phyloP scores from a whole-genome alignment of 2,329 filamentous ascomycete genomes.

The Sclerotinia spermophila region DNA sequence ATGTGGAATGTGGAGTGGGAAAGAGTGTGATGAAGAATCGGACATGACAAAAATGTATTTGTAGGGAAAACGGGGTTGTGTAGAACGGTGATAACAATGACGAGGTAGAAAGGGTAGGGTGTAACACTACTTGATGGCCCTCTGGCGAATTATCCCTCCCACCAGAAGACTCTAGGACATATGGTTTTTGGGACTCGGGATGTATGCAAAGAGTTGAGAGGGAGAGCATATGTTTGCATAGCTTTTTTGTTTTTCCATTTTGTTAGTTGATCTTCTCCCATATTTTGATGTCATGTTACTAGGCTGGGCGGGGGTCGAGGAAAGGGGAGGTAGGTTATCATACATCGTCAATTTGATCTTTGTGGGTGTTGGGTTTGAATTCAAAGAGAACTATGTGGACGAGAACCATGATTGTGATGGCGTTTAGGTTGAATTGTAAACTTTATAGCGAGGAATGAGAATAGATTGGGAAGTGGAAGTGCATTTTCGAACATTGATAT shows the following conservation, averaged over 20 bases:
- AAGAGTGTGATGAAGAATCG: background rate
- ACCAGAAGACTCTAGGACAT: constrained; percentile 56
- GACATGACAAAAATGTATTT: background rate
- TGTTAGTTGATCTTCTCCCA: background rate
- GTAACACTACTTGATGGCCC: constrained; percentile 50
- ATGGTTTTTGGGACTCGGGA: constrained; percentile 54
- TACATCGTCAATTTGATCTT: constrained; percentile 54
- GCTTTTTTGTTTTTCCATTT: constrained; percentile 40
- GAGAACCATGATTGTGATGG: constrained; percentile 50
- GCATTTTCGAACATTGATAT: background rate
- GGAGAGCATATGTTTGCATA: constrained; percentile 53
- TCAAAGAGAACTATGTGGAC: constrained; percentile 67
- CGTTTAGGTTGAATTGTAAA: background rate
- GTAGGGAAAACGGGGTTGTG: too few relatives aligned
- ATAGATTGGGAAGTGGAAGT: background rate
- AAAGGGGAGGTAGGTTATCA: constrained; percentile 22
- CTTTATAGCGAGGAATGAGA: background rate
- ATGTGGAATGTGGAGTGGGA: too few relatives aligned
- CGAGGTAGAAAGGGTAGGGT: constrained; percentile 8
- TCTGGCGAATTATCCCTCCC: constrained; percentile 61
- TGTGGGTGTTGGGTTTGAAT: constrained; percentile 52
- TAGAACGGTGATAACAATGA: background rate
- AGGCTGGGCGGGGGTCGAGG: background rate
- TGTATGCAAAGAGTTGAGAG: constrained; percentile 58
- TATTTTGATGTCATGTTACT: background rate